Percentiles rank a stretch among this genome's conserved stretches.
phyloP scores from a whole-genome alignment of 305 asterid genomes.

The Ajuga reptans region DNA sequence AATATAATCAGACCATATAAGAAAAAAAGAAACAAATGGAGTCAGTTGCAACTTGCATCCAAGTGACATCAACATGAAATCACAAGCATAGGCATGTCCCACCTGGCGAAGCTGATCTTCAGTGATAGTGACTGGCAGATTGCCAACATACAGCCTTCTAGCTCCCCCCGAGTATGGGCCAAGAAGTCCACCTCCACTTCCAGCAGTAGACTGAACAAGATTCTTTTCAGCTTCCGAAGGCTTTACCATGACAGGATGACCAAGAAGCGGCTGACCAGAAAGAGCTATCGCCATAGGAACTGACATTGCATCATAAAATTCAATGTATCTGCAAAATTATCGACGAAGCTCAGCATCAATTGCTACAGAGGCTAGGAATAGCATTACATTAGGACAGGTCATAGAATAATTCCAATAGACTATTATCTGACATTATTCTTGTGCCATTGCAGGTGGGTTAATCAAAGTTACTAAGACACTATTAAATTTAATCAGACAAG shows the following conservation, averaged over 20 bases:
- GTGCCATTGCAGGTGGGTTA: conserved; percentile 2
- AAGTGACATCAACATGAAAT: conserved; percentile 12
- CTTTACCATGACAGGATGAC: conserved; percentile 68
- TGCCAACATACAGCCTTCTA: conserved; percentile 62
- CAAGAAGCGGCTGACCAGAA: conserved; percentile 67
- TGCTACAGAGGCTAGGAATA: conserved; percentile 1
- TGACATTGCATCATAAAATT: conserved; percentile 58
- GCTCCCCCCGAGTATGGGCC: conserved; percentile 52
- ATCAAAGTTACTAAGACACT: background rate
- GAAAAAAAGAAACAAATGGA: background rate
- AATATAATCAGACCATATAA: conserved; percentile 1
- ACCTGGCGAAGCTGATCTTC: conserved; percentile 77
- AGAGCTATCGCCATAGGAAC: conserved; percentile 80
- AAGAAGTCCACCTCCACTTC: conserved; percentile 35
- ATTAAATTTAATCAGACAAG: background rate
- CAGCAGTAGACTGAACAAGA: conserved; percentile 61
- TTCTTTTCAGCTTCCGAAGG: conserved; percentile 83
- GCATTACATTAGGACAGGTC: background rate
- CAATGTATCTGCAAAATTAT: conserved; percentile 48
- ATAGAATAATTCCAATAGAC: conserved; percentile 1
- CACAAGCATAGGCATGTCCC: conserved; percentile 9
- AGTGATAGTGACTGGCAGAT: conserved; percentile 49
- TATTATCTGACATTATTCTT: background rate
- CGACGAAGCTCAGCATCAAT: conserved; percentile 3
- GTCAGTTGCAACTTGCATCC: background rate